phyloP scores from a whole-genome alignment of 1,139 yeast species.

The Geotrichum carabidarum region DNA sequence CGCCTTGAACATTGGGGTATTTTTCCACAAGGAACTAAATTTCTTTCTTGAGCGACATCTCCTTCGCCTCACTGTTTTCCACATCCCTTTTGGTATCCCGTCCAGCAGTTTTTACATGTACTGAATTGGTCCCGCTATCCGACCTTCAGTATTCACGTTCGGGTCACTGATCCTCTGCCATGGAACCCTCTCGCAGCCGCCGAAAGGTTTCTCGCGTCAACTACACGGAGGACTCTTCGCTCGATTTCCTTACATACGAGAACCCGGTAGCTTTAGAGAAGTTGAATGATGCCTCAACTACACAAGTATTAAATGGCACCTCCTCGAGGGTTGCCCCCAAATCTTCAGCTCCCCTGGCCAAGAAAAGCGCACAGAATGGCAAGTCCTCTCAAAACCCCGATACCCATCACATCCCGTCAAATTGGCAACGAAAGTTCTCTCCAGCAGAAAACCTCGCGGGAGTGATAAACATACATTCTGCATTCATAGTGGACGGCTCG shows the following conservation, averaged over 20 bases:
- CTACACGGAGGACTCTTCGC: conserved; percentile 29
- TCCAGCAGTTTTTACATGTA: not conserved
- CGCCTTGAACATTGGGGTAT: not conserved
- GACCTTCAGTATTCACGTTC: not conserved
- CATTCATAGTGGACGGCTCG: conserved; percentile 37
- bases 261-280: not conserved
- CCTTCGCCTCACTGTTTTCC: not conserved
- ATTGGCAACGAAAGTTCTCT: conserved; percentile 27
- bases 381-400: not conserved
- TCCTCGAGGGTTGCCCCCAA: not conserved
- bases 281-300: not conserved
- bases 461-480: conserved; percentile 40
- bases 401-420: not conserved
- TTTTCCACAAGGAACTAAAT: too few species aligned
- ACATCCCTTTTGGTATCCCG: not conserved
- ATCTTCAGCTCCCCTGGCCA: not conserved
- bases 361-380: not conserved
- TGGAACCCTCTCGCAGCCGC: conserved; percentile 22
- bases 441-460: conserved; percentile 30
- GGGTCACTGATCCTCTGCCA: not conserved
- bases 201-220: conserved; percentile 32
- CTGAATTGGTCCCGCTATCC: not conserved
- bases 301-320: not conserved
- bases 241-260: conserved; percentile 1
- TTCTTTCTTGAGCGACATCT: not conserved